A percentile compares a stretch with the other conserved stretches of the same genome.
Conservation (phyloP, 2,329 filamentous ascomycete genomes). For the Penicillium sp. region DNA sequence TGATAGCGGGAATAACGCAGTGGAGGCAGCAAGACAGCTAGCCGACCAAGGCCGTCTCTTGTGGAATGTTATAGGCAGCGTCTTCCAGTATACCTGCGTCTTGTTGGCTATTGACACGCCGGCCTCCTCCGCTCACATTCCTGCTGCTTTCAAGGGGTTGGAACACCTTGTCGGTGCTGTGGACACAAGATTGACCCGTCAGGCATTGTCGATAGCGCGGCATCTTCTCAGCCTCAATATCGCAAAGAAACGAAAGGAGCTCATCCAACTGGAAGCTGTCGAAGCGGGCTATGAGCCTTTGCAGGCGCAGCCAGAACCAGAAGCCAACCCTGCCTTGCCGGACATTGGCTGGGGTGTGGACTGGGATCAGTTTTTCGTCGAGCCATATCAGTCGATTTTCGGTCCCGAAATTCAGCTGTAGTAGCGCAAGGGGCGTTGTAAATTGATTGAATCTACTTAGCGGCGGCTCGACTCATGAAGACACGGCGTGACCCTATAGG, state of each 20-base stretch:
- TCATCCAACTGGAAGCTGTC: constrained; percentile 28
- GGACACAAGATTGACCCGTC: neutral
- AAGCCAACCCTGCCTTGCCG: neutral
- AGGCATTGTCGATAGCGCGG: neutral
- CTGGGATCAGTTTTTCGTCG: neutral
- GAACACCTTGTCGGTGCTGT: neutral
- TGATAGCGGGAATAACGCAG: neutral
- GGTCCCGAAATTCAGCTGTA: neutral
- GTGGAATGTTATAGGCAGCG: constrained; percentile 34
- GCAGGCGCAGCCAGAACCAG: constrained; percentile 4
- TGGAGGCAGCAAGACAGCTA: neutral
- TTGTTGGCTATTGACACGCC: constrained; percentile 30
- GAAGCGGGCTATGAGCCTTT: constrained; percentile 21
- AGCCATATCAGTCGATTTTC: neutral
- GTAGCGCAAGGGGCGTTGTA: neutral
- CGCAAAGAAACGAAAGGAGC: constrained; percentile 30
- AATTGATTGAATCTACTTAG: neutral
- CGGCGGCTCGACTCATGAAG: neutral
- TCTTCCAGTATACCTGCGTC: constrained; percentile 32
- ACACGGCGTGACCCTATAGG: too few relatives aligned
- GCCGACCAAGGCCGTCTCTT: constrained; percentile 23
- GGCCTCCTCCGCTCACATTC: neutral
- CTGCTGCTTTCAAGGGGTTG: neutral
- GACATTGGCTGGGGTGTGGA: neutral
- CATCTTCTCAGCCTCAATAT: constrained; percentile 28